Conservation (phyloP, 2,329 filamentous ascomycete genomes). For the Tothia fuscella region DNA sequence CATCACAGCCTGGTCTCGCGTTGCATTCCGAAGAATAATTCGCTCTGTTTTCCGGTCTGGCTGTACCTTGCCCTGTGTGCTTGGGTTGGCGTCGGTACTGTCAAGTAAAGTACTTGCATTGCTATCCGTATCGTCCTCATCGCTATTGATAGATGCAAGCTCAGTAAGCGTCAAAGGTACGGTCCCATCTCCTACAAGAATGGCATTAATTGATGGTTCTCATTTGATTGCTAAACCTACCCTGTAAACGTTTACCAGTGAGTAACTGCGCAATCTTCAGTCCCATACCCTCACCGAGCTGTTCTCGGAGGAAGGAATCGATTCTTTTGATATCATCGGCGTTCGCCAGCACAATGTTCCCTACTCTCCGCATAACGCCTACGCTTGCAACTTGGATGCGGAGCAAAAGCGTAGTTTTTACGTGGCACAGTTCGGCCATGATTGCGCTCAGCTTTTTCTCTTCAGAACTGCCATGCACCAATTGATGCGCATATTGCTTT, state of each 20-base stretch:
- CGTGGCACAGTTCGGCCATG: conserved; percentile 15
- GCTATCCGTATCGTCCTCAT: conserved; percentile 11
- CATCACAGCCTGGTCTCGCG: conserved; percentile 13
- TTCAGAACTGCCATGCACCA: conserved; percentile 14
- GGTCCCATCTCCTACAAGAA: background rate
- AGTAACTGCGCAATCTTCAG: conserved; percentile 14
- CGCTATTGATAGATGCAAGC: background rate
- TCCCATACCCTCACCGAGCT: conserved; percentile 11
- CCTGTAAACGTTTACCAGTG: conserved; percentile 11
- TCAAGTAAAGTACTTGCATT: conserved; percentile 12
- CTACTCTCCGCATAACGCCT: conserved; percentile 13
- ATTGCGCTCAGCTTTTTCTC: conserved; percentile 14
- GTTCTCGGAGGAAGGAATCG: conserved; percentile 12
- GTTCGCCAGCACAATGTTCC: conserved; percentile 12
- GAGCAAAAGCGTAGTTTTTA: conserved; percentile 13
- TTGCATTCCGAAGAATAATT: conserved; percentile 13
- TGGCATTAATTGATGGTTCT: conserved; percentile 1
- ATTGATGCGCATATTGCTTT: conserved; percentile 13
- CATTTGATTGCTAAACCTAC: conserved; percentile 11
- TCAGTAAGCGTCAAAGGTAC: background rate
- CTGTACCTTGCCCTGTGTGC: background rate
- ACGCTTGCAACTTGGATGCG: conserved; percentile 16
- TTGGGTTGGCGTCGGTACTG: conserved; percentile 12
- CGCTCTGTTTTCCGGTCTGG: conserved; percentile 11
- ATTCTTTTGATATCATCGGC: conserved; percentile 13